These are phyloP conservation scores for Phytophthora pistaciae DNA, from an alignment of 352 stramenopile genomes.

Conservation along the genomic window DNA sequence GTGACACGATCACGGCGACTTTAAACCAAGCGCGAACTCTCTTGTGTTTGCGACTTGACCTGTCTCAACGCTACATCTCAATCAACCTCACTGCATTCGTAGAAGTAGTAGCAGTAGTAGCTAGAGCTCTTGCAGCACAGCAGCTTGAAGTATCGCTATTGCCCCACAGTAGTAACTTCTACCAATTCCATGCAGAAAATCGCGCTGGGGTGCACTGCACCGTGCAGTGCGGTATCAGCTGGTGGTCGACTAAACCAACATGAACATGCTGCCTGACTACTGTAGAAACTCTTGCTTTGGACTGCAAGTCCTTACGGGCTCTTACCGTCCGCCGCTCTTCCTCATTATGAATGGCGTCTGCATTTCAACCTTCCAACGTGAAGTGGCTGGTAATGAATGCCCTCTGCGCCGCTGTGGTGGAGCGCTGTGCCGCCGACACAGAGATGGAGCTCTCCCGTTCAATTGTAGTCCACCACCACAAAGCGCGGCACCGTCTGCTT, in stretches of 20 bases:
- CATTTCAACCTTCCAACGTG: background rate
- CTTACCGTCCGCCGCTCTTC: too few relatives aligned
- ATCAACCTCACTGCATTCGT: slow-evolving; percentile 17
- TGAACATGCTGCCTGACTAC: too few relatives aligned
- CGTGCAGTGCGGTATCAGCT: background rate
- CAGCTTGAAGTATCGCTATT: too few relatives aligned
- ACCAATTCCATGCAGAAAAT: too few relatives aligned
- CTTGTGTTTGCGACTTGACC: slow-evolving; percentile 81
- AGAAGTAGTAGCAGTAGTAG: slow-evolving; percentile 1
- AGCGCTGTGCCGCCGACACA: background rate
- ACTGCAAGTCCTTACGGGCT: too few relatives aligned
- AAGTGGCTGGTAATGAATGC: background rate
- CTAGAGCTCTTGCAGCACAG: background rate
- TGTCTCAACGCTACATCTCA: slow-evolving; percentile 86
- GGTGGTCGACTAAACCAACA: background rate
- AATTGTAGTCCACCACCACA: slow-evolving; percentile 6
- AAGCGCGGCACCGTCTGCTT: slow-evolving; percentile 25
- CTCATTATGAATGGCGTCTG: background rate
- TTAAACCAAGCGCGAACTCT: slow-evolving; percentile 84
- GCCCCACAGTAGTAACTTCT: too few relatives aligned
- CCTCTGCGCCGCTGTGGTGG: too few relatives aligned
- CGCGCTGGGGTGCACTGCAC: too few relatives aligned
- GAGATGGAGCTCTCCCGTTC: slow-evolving; percentile 1
- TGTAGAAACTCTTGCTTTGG: too few relatives aligned
- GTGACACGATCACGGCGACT: slow-evolving; percentile 81